Conservation (phyloP, 441 rosid genomes). For the Gossypium lobatum region DNA sequence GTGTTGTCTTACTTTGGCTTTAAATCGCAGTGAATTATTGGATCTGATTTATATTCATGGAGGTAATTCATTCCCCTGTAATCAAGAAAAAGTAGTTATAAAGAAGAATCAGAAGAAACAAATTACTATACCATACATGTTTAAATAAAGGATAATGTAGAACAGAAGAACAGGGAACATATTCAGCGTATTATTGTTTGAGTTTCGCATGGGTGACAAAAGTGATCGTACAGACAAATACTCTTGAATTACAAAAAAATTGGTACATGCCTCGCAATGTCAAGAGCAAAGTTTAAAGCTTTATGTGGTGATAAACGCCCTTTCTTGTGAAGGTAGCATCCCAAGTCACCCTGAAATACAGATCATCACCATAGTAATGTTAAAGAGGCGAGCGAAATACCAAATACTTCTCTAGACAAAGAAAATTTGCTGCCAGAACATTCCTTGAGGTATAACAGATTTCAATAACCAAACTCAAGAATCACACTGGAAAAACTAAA, state of each 20-base stretch:
- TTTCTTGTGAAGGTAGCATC: constrained; percentile 80
- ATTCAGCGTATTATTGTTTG: not conserved
- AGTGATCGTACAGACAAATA: constrained; percentile 7
- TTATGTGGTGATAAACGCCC: constrained; percentile 81
- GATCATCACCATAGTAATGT: constrained; percentile 17
- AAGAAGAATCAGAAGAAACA: not conserved
- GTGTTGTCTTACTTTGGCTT: constrained; percentile 88
- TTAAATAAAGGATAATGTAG: not conserved
- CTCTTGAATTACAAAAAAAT: not conserved
- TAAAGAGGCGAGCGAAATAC: not conserved
- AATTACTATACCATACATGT: not conserved
- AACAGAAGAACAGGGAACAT: not conserved
- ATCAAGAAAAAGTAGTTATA: constrained; percentile 25
- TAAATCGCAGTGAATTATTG: constrained; percentile 79
- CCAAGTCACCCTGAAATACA: constrained; percentile 74
- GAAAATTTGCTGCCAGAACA: not conserved
- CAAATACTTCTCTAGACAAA: constrained; percentile 5
- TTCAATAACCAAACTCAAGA: not conserved
- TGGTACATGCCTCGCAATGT: constrained; percentile 64
- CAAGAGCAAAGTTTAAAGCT: constrained; percentile 72
- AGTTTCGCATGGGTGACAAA: not conserved
- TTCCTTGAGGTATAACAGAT: not conserved
- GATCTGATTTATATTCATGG: constrained; percentile 92
- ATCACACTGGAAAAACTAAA: not conserved
- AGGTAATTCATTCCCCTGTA: constrained; percentile 96